Evolutionary conservation across 2,329 filamentous ascomycete genomes (phyloP).

Genomic region (Aspergillus pseudotamarii): DNA sequence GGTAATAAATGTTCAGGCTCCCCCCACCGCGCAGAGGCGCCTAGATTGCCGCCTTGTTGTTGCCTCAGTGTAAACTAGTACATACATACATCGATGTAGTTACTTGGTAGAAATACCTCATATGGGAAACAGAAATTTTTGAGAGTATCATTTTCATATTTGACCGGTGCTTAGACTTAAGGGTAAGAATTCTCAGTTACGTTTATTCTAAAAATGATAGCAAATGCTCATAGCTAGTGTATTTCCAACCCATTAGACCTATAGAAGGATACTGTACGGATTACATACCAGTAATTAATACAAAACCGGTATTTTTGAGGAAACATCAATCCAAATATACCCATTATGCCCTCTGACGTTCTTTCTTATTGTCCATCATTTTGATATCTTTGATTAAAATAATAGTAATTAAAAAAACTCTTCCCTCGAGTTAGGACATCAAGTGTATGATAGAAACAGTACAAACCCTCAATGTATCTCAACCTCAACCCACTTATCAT

Average conservation of each 20-base stretch:
- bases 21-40: not conserved
- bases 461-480: not conserved
- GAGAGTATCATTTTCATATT: too few relatives aligned
- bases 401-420: not conserved
- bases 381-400: not conserved
- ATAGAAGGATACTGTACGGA: too few relatives aligned
- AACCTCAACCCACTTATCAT: conserved; percentile 1
- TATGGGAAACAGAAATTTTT: too few relatives aligned
- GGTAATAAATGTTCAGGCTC: not conserved
- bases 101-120: too few relatives aligned
- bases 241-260: too few relatives aligned
- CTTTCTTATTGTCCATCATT: not conserved
- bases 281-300: not conserved
- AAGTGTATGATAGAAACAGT: not conserved
- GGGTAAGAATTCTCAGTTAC: too few relatives aligned
- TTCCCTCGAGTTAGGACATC: not conserved
- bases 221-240: too few relatives aligned
- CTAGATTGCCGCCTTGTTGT: not conserved
- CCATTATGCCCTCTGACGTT: not conserved
- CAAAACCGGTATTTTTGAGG: not conserved
- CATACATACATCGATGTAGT: not conserved
- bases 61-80: not conserved
- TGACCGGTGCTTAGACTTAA: too few relatives aligned
- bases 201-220: too few relatives aligned
- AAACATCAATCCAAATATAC: not conserved